These are phyloP conservation scores for Corymbia maculata DNA, from an alignment of 345 rosid genomes.

Conservation along the genomic window DNA sequence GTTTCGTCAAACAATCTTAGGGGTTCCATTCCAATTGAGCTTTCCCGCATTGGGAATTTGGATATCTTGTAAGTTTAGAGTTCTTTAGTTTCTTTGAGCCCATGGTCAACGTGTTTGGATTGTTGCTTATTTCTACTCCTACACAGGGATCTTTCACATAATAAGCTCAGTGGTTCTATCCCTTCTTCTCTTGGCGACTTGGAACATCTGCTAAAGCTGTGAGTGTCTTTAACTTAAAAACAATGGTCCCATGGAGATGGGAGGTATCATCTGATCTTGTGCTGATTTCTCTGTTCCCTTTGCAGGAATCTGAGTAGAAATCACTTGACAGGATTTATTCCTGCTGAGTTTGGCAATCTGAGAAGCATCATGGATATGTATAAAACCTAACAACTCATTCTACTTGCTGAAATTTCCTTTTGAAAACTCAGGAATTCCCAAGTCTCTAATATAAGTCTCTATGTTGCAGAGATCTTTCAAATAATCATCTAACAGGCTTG, in stretches of 20 bases:
- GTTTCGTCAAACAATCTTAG: conserved; percentile 66
- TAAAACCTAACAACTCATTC: neutral
- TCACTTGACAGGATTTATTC: conserved; percentile 54
- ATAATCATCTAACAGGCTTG: conserved; percentile 66
- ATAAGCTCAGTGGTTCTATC: conserved; percentile 70
- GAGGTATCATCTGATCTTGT: neutral
- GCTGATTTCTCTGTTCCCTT: neutral
- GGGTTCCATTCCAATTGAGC: conserved; percentile 80
- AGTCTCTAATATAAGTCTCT: neutral
- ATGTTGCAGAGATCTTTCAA: conserved; percentile 72
- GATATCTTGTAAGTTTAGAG: conserved; percentile 67
- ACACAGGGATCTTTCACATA: conserved; percentile 74
- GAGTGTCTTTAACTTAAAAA: conserved; percentile 8
- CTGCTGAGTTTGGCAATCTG: conserved; percentile 82
- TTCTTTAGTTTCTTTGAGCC: neutral
- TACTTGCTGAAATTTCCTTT: neutral
- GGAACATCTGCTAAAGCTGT: conserved; percentile 95
- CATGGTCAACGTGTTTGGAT: neutral
- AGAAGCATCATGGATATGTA: conserved; percentile 92
- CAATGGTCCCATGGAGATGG: neutral
- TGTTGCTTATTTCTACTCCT: neutral
- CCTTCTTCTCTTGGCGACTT: conserved; percentile 93
- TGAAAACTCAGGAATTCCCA: neutral
- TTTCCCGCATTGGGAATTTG: conserved; percentile 85
- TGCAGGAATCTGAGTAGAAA: conserved; percentile 84